Evolutionary conservation across 306 rosid genomes (phyloP).

Genomic region (Dalbergia oliveri): DNA sequence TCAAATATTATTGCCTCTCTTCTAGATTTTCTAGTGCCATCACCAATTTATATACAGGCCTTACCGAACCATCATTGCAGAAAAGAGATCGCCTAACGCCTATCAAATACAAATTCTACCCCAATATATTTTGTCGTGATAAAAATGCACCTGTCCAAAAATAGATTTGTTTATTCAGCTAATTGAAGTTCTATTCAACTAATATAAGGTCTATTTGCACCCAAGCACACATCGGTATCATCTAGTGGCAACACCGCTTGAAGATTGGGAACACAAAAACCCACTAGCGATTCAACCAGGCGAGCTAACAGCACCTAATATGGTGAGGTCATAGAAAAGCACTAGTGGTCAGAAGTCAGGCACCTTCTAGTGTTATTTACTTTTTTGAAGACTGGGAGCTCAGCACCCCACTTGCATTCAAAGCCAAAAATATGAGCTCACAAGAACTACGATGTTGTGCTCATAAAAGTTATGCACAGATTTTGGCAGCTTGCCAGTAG

Average conservation of each 20-base stretch:
- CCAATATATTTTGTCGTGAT: background rate
- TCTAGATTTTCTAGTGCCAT: constrained; percentile 9
- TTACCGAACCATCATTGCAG: constrained; percentile 1
- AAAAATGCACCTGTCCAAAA: constrained; percentile 30
- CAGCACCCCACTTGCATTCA: constrained; percentile 48
- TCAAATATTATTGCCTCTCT: background rate
- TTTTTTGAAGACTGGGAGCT: constrained; percentile 40
- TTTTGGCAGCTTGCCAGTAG: constrained; percentile 47
- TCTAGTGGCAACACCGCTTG: constrained; percentile 38
- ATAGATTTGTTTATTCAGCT: background rate
- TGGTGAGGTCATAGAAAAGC: constrained; percentile 41
- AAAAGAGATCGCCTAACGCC: background rate
- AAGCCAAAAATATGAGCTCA: constrained; percentile 47
- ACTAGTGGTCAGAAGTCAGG: constrained; percentile 38
- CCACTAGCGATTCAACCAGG: constrained; percentile 30
- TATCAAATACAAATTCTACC: constrained; percentile 13
- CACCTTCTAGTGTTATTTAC: constrained; percentile 38
- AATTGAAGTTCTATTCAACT: constrained; percentile 25
- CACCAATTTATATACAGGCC: background rate
- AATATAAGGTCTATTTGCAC: background rate
- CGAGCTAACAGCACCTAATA: constrained; percentile 30
- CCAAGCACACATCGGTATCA: constrained; percentile 24
- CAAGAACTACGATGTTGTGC: constrained; percentile 37
- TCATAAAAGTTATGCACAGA: constrained; percentile 26
- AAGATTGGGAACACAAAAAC: constrained; percentile 30